Percentiles rank a stretch among this genome's conserved stretches.
Conservation (phyloP, 345 rosid species). For the Gossypium bickii region DNA sequence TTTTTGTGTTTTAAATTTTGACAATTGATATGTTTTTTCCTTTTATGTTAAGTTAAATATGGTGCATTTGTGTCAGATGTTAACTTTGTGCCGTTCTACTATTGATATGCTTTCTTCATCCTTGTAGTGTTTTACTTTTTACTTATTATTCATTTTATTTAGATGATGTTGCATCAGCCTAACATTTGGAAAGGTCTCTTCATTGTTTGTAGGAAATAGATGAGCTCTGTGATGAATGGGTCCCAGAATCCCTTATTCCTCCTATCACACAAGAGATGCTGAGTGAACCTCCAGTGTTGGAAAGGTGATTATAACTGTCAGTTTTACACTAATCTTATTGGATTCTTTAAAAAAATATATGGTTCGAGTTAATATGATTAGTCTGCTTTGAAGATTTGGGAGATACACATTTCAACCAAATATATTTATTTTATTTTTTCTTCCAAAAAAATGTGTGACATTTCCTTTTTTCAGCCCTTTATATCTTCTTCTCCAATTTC, state of each 20-base stretch:
- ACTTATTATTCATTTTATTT: not conserved
- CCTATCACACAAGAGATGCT: slow-evolving; percentile 62
- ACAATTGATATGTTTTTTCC: not conserved
- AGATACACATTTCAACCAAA: not conserved
- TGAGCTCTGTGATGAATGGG: slow-evolving; percentile 94
- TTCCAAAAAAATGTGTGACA: not conserved
- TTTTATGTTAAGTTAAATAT: not conserved
- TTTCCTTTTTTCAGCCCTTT: not conserved
- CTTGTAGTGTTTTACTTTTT: not conserved
- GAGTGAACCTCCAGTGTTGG: slow-evolving; percentile 72
- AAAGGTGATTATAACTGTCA: slow-evolving; percentile 46
- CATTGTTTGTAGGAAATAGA: slow-evolving; percentile 71
- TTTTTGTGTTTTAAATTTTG: not conserved
- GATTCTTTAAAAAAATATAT: slow-evolving; percentile 3
- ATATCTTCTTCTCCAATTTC: no score
- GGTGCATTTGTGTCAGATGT: not conserved
- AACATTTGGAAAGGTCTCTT: slow-evolving; percentile 15
- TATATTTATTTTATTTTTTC: not conserved
- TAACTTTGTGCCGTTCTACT: not conserved
- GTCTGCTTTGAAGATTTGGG: not conserved
- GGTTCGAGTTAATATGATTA: not conserved
- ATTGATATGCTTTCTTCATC: slow-evolving; percentile 1
- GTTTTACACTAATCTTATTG: not conserved
- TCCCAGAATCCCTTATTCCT: slow-evolving; percentile 89
- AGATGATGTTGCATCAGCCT: not conserved